Evolutionary conservation across 345 rosid species (phyloP).

Genomic region (Cochlearia excelsa): DNA sequence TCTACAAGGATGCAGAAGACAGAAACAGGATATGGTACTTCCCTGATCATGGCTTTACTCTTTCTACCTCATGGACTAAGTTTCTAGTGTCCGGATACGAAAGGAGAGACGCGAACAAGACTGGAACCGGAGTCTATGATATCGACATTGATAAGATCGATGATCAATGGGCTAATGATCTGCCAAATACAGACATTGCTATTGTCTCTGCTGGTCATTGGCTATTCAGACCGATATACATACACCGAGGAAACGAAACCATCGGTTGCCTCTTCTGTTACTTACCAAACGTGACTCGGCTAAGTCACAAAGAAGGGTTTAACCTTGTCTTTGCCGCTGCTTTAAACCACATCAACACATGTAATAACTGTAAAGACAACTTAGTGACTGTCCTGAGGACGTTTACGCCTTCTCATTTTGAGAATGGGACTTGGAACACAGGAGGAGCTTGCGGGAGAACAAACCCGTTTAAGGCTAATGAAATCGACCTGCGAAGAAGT

Average conservation of each 20-base stretch:
- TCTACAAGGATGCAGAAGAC: slow-evolving; percentile 53
- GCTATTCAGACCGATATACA: slow-evolving; percentile 61
- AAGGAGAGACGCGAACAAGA: slow-evolving; percentile 40
- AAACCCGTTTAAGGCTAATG: slow-evolving; percentile 31
- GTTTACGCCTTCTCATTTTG: slow-evolving; percentile 69
- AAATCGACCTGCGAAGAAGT: slow-evolving; percentile 27
- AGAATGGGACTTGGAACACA: slow-evolving; percentile 67
- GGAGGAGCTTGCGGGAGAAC: slow-evolving; percentile 62
- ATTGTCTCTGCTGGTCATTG: slow-evolving; percentile 64
- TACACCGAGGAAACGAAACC: slow-evolving; percentile 36
- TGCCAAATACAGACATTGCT: slow-evolving; percentile 44
- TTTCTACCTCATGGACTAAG: slow-evolving; percentile 54
- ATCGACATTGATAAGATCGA: slow-evolving; percentile 49
- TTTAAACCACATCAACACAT: slow-evolving; percentile 42
- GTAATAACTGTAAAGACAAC: slow-evolving; percentile 37
- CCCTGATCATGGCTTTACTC: slow-evolving; percentile 53
- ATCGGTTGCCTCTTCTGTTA: slow-evolving; percentile 63
- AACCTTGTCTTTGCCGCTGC: slow-evolving; percentile 48
- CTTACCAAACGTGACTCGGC: slow-evolving; percentile 41
- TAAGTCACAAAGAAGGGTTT: slow-evolving; percentile 37
- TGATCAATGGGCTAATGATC: slow-evolving; percentile 39
- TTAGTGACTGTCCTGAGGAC: slow-evolving; percentile 54
- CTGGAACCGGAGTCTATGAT: slow-evolving; percentile 41
- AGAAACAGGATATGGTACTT: slow-evolving; percentile 58
- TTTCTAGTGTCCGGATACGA: slow-evolving; percentile 52